Evolutionary conservation across 345 rosid species (phyloP).

Genomic region (Cardamine resedifolia): DNA sequence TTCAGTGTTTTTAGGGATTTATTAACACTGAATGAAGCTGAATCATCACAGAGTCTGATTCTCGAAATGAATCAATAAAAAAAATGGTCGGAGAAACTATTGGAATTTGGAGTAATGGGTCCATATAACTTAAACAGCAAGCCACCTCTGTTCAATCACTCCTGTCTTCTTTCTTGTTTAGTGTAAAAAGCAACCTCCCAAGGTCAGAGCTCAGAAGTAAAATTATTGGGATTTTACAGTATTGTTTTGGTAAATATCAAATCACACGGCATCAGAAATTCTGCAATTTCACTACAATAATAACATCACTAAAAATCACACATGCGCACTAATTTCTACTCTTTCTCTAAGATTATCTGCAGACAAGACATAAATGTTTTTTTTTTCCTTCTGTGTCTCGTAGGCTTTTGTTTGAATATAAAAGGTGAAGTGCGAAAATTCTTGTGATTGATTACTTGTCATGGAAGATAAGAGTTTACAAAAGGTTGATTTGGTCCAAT

Average conservation of each 20-base stretch:
- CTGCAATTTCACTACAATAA: slow-evolving; percentile 20
- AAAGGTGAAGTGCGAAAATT: slow-evolving; percentile 3
- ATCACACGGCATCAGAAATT: slow-evolving; percentile 37
- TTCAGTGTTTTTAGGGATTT: slow-evolving; percentile 6
- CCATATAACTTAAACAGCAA: slow-evolving; percentile 33
- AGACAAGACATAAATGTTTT: slow-evolving; percentile 19
- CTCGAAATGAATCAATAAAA: slow-evolving; percentile 2
- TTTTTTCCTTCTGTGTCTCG: not conserved
- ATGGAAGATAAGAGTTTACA: slow-evolving; percentile 33
- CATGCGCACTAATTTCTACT: slow-evolving; percentile 15
- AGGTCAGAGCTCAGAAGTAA: slow-evolving; percentile 21
- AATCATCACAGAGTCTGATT: not conserved
- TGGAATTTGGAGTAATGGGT: slow-evolving; percentile 30
- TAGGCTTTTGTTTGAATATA: slow-evolving; percentile 4
- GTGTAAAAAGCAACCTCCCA: slow-evolving; percentile 32
- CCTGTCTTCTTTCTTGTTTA: slow-evolving; percentile 19
- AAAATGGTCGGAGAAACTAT: slow-evolving; percentile 23
- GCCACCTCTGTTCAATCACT: slow-evolving; percentile 31
- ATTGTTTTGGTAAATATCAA: slow-evolving; percentile 20
- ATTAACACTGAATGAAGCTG: slow-evolving; percentile 13
- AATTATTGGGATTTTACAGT: slow-evolving; percentile 13
- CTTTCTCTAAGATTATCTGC: slow-evolving; percentile 27
- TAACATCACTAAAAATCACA: slow-evolving; percentile 20
- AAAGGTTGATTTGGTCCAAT: not conserved
- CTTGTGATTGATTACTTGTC: slow-evolving; percentile 22